These are phyloP conservation scores for Vitis hybrid DNA, from an alignment of 177 flowering plant genomes.

Conservation along the genomic window DNA sequence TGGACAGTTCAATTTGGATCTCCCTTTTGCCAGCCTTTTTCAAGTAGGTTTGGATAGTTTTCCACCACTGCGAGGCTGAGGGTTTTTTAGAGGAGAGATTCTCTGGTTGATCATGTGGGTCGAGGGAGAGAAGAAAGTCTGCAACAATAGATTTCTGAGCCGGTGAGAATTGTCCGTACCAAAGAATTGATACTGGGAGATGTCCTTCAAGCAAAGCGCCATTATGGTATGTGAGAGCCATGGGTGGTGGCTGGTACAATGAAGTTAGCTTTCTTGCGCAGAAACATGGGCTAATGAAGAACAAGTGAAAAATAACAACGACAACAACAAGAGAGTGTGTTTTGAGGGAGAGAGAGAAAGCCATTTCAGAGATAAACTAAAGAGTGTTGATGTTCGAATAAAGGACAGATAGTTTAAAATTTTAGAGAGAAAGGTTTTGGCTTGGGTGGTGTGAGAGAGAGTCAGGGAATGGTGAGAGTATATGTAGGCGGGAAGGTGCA, in stretches of 20 bases:
- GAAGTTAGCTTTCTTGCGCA: conserved; percentile 37
- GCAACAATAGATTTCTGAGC: conserved; percentile 43
- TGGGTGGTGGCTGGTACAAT: conserved; percentile 31
- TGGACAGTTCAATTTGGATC: conserved; percentile 13
- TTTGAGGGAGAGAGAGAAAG: conserved; percentile 4
- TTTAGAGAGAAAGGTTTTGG: neutral
- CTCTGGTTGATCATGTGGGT: conserved; percentile 6
- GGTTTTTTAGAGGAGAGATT: conserved; percentile 9
- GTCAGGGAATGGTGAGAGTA: conserved; percentile 1
- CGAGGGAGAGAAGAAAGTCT: conserved; percentile 44
- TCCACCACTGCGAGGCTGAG: conserved; percentile 45
- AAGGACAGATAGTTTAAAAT: neutral
- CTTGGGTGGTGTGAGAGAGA: neutral
- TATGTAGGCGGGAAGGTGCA: conserved; percentile 28
- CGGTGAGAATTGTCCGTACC: conserved; percentile 47
- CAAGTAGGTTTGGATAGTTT: conserved; percentile 24
- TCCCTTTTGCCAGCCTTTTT: conserved; percentile 26
- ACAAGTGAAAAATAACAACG: conserved; percentile 8
- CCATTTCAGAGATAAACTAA: conserved; percentile 19
- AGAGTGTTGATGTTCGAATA: too few species aligned
- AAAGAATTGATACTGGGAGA: conserved; percentile 31
- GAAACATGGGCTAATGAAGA: conserved; percentile 13
- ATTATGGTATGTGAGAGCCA: conserved; percentile 35
- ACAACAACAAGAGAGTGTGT: neutral
- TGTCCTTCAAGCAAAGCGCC: conserved; percentile 43